phyloP scores from a whole-genome alignment of 371 early-diverging fungal species.

The Choanephora cucurbitarum region DNA sequence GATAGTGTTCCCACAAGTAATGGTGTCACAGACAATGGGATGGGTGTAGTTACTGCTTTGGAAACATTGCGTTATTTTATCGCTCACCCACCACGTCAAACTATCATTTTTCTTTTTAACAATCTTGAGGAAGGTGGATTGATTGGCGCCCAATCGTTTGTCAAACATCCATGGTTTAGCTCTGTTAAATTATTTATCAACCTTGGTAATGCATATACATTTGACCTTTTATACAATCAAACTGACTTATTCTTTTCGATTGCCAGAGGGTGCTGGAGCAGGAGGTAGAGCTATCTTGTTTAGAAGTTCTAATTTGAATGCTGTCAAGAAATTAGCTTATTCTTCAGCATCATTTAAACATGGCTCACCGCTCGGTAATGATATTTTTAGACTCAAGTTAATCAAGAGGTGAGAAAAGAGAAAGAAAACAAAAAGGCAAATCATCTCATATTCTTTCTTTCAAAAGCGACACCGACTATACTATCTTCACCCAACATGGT shows the following conservation, averaged over 20 bases:
- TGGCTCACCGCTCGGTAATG: constrained; percentile 66
- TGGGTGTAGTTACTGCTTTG: constrained; percentile 70
- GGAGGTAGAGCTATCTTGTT: constrained; percentile 78
- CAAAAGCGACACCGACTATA: constrained; percentile 71
- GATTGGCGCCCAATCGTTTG: constrained; percentile 72
- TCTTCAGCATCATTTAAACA: constrained; percentile 29
- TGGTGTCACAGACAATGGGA: constrained; percentile 88
- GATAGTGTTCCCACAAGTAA: constrained; percentile 77
- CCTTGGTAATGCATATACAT: constrained; percentile 50
- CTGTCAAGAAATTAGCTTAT: constrained; percentile 43
- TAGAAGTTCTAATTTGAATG: constrained; percentile 59
- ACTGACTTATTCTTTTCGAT: too few species aligned
- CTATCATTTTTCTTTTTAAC: constrained; percentile 82
- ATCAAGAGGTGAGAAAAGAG: constrained; percentile 53
- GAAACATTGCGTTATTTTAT: constrained; percentile 70
- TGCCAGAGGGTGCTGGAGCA: constrained; percentile 78
- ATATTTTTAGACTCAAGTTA: constrained; percentile 62
- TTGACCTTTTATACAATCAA: too few species aligned
- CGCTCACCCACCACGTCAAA: constrained; percentile 55
- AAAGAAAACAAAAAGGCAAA: background rate
- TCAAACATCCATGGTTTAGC: constrained; percentile 77
- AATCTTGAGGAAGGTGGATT: constrained; percentile 86
- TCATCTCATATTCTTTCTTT: background rate
- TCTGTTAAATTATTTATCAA: constrained; percentile 80
- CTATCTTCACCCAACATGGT: constrained; percentile 57